Evolutionary conservation across 306 rosid genomes (phyloP), one percentile per base, ranked within the genome.

Genomic region (Macrotyloma uniflorum): DNA sequence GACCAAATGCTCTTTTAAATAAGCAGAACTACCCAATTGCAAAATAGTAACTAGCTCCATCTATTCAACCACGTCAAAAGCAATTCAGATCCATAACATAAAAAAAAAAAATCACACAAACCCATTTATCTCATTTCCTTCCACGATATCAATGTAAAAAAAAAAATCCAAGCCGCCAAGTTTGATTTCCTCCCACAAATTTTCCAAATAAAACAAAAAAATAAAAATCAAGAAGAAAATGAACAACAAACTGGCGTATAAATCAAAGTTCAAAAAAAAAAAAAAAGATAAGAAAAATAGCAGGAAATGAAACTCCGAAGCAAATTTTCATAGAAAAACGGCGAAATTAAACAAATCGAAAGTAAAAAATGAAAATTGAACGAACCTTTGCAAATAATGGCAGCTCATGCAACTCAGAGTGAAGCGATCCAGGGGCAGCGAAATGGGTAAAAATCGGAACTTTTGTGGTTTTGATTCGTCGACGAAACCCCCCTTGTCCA

Each of bases 31-130:
- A 43, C 58, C 11, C 50, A 74, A 73, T 63, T 80, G 67, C 77
- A 42, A 51, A 22, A 46, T 4, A 53, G 53, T 47, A 20, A 30
- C 18, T 54, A 65, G 24, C 42, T 69, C 45, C 74, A 81, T 33
- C 73, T 74, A 74, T 42, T 70, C 65, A 82, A 30, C 75, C 36
- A 83, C 53, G 71, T 38, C 15, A 45, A 87, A 72, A 72, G 23
- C 40, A 78, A 74, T 83, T 70, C 77, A 90, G 96, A 91, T 91
- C 98, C 90, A 83, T 26, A 72, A 49, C 32, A 72, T 24, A 54
- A 70, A 33, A 66, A 14, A 42, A 35, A 36, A 78, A 42, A 61
- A 16, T 28, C 18, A 32, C 22, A 63, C 1, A 43, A 71, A 63
- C 12, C 38, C 43, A 40, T 19, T 49, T 54, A 32, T 54, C 47